Evolutionary conservation across 805 yeast genomes (phyloP), one percentile per base, ranked within the genome.

Genomic region (Candida taoyuanica): DNA sequence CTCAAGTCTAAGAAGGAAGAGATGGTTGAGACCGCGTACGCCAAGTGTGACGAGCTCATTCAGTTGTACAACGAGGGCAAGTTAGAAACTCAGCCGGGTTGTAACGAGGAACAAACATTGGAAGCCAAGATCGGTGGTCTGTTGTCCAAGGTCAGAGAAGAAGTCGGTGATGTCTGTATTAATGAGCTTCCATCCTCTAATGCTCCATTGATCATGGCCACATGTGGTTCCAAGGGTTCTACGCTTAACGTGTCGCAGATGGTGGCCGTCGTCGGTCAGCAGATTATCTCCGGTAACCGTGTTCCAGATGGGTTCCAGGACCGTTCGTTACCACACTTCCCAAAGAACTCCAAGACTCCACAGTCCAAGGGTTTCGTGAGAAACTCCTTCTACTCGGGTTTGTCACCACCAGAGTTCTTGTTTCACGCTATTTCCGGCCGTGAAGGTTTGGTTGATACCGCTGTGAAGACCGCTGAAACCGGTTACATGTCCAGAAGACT

Each of bases 291-390:
- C 4, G 99, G 99, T 64, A 85, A 87, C 60, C 95, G 99, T 75
- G 98, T 93, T 45, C 98, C 98, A 17, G 96, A 93, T 71, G 99
- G 99, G n/a, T 93, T 93, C 74, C 98, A 93, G 64, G 98, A 93
- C 66, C 80, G 99, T 64, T 87, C 98, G 0, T 68, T 93, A 50
- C 99, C 99, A 11, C 99, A 93, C 66, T 93, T 93, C 69, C 79
- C 86, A 33, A 93, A 94, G 64, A 85, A 85, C 63, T 89, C 98
- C 49, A 89, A 91, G 61, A 86, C 97, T 29, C 98, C 98, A 1
- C 96, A 91, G 48, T 86, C 96, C 7, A 93, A 93, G 65, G 99
- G 99, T 56, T 93, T 93, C 56, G 98, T 93, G 17, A 74, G 96
- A 62, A 91, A 94, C 61, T 91, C 98, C 13, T 93, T 93, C 70